These are phyloP conservation scores for Alternaria longipes DNA, from an alignment of 2,329 filamentous ascomycete genomes.

Conservation along the genomic window DNA sequence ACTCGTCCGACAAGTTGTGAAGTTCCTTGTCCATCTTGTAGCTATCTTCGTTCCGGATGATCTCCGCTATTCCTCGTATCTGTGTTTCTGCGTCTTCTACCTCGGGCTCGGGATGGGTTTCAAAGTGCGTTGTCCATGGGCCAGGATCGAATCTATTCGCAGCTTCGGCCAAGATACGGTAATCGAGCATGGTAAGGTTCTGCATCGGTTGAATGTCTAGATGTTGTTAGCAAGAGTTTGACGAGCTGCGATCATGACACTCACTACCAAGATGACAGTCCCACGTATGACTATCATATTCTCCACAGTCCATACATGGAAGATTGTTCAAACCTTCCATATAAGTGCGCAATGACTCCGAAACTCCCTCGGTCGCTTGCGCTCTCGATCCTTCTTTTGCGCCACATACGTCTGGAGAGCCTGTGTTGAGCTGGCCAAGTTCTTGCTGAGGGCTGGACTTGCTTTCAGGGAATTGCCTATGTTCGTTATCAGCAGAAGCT, in stretches of 20 bases:
- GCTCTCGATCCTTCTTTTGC: too few relatives aligned
- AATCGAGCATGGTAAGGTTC: slow-evolving; percentile 22
- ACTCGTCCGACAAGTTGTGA: slow-evolving; percentile 23
- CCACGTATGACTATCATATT: slow-evolving; percentile 15
- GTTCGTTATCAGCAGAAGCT: not conserved
- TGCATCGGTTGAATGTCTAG: slow-evolving; percentile 19
- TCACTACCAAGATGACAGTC: slow-evolving; percentile 37
- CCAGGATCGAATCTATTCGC: slow-evolving; percentile 37
- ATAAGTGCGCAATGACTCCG: not conserved
- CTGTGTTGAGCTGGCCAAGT: not conserved
- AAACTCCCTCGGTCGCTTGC: not conserved
- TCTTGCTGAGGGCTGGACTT: not conserved
- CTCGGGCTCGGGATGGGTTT: slow-evolving; percentile 6
- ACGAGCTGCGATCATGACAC: not conserved
- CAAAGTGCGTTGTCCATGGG: slow-evolving; percentile 34
- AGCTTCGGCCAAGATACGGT: slow-evolving; percentile 22
- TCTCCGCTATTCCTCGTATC: slow-evolving; percentile 25
- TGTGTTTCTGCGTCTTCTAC: slow-evolving; percentile 14
- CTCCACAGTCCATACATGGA: slow-evolving; percentile 41
- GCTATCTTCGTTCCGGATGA: slow-evolving; percentile 30
- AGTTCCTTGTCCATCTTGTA: slow-evolving; percentile 26
- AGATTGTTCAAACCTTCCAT: slow-evolving; percentile 1
- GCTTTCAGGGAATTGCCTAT: too few relatives aligned
- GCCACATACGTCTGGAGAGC: too few relatives aligned
- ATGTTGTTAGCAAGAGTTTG: not conserved